Percentiles rank a stretch among this genome's conserved stretches.
Conservation (phyloP, 345 rosid species). For the Citrus glauca region DNA sequence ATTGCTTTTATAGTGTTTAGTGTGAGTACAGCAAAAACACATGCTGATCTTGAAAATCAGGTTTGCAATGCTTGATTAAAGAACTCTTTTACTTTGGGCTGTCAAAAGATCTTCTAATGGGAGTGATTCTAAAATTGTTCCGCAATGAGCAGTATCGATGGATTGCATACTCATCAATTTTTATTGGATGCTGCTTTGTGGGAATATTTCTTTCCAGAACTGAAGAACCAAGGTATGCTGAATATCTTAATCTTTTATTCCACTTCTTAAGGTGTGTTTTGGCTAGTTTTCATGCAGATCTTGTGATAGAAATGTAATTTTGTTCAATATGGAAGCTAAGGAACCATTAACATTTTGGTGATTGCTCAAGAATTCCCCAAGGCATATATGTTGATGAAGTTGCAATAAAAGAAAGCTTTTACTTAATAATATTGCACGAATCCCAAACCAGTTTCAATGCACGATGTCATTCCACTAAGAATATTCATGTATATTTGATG, state of each 20-base stretch:
- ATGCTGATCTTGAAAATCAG: constrained; percentile 71
- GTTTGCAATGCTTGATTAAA: constrained; percentile 38
- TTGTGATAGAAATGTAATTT: not conserved
- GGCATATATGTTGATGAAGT: not conserved
- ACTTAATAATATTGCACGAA: not conserved
- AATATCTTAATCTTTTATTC: not conserved
- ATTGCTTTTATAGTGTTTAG: constrained; percentile 72
- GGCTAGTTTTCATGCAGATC: not conserved
- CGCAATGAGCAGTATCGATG: constrained; percentile 66
- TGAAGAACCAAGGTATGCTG: constrained; percentile 73
- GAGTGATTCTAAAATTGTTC: constrained; percentile 15
- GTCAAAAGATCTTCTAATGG: not conserved
- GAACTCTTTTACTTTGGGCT: not conserved
- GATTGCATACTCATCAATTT: constrained; percentile 83
- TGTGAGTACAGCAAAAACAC: constrained; percentile 41
- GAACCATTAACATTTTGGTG: not conserved
- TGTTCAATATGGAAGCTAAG: not conserved
- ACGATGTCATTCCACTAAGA: not conserved
- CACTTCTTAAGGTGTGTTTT: constrained; percentile 4
- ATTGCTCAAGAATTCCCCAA: not conserved
- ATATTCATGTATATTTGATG: not conserved
- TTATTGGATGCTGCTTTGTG: constrained; percentile 83
- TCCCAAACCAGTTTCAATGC: not conserved
- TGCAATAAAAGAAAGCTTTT: not conserved
- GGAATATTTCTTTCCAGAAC: constrained; percentile 74